These are phyloP conservation scores for Solanum chilense DNA, from an alignment of 257 asterid genomes.

Conservation along the genomic window DNA sequence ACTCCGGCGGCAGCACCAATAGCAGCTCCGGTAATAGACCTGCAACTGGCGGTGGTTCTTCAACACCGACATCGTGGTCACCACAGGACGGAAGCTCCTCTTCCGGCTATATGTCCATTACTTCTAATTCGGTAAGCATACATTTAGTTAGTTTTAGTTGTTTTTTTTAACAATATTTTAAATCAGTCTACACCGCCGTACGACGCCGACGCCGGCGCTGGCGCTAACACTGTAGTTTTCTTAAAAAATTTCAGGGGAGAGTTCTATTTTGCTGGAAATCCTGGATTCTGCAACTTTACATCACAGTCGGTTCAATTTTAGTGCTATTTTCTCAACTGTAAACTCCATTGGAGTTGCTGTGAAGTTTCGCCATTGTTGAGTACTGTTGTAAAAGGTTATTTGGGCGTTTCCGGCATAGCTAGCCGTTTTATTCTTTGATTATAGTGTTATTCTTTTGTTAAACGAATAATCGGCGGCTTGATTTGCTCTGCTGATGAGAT, in stretches of 20 bases:
- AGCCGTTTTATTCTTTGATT: background rate
- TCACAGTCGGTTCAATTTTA: background rate
- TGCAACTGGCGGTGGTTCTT: background rate
- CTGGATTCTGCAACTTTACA: background rate
- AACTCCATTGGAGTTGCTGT: background rate
- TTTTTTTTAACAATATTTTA: background rate
- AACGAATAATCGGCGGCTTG: background rate
- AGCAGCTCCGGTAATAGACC: background rate
- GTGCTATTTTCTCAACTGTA: background rate
- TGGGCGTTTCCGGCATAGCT: background rate
- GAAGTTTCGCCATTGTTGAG: background rate
- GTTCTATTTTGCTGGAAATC: background rate
- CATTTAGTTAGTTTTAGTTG: background rate
- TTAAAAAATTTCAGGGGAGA: background rate
- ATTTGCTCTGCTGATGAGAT: background rate
- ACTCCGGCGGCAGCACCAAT: background rate
- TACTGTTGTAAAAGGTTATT: background rate
- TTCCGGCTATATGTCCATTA: slow-evolving; percentile 31
- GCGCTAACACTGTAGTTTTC: background rate
- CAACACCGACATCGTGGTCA: slow-evolving; percentile 1
- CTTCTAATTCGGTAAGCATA: slow-evolving; percentile 49
- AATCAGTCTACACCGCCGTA: background rate
- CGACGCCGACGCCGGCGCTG: background rate
- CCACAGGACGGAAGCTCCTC: slow-evolving; percentile 23
- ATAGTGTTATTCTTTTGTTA: background rate